Evolutionary conservation across 2,329 filamentous ascomycete species (phyloP).

Genomic region (Mollisia scopiformis): DNA sequence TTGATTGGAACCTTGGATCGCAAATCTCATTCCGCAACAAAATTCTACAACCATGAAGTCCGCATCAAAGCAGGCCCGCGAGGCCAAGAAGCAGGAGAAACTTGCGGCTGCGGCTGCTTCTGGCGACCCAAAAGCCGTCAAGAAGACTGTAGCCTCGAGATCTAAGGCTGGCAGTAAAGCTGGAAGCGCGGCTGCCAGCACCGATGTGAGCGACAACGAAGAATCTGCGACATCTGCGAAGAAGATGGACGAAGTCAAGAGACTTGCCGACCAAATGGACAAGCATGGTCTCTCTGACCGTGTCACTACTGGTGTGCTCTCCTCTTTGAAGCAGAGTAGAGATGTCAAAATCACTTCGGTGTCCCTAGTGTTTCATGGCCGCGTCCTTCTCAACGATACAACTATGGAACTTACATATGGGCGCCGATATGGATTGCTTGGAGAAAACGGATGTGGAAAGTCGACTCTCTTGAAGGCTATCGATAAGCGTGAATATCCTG

Average conservation of each 20-base stretch:
- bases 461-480: constrained; percentile 97
- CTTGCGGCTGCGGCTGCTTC: too few species aligned
- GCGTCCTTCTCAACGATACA: constrained; percentile 91
- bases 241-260: constrained; percentile 68
- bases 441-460: constrained; percentile 99
- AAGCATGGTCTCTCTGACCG: constrained; percentile 95
- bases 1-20: too few species aligned
- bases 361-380: constrained; percentile 96
- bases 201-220: constrained; percentile 59
- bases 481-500: constrained; percentile 88
- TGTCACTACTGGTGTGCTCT: constrained; percentile 95
- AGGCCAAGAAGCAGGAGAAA: constrained; percentile 74
- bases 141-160: constrained; percentile 73
- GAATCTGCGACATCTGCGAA: constrained; percentile 73
- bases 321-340: constrained; percentile 81
- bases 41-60: too few species aligned
- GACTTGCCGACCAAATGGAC: constrained; percentile 90
- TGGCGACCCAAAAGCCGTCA: constrained; percentile 72
- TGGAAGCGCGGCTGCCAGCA: constrained; percentile 63
- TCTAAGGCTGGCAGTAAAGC: constrained; percentile 66
- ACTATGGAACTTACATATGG: constrained; percentile 82
- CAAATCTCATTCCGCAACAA: too few species aligned
- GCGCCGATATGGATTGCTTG: constrained; percentile 90
- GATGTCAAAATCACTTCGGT: constrained; percentile 97
- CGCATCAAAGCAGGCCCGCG: constrained; percentile 71